Conservation (phyloP, 306 rosid genomes). For the Acacia acuminata region DNA sequence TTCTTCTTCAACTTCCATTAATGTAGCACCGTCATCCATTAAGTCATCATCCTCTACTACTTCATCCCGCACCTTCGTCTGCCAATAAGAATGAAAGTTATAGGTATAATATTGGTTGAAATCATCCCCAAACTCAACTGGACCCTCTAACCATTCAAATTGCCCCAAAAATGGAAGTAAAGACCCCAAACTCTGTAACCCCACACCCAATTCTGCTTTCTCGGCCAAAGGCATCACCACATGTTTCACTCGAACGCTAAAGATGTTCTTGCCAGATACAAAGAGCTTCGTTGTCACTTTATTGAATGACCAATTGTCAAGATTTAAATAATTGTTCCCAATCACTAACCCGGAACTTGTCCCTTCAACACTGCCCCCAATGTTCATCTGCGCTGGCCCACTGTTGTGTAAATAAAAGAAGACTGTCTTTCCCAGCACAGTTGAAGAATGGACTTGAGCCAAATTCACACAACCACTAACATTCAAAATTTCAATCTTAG, state of each 20-base stretch:
- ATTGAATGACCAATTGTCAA: not conserved
- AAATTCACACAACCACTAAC: not conserved
- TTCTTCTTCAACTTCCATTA: too few species aligned
- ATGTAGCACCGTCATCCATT: too few species aligned
- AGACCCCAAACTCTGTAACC: not conserved
- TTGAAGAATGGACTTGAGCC: not conserved
- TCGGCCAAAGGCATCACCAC: not conserved
- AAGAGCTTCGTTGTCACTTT: too few species aligned
- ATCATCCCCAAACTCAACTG: not conserved
- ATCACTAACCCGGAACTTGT: not conserved
- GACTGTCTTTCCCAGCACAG: rapidly evolving
- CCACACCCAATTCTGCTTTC: not conserved
- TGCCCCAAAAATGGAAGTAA: not conserved
- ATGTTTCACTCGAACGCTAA: not conserved
- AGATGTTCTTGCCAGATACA: not conserved
- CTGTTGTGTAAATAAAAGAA: not conserved
- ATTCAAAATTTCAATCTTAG: not conserved
- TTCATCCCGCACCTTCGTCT: too few species aligned
- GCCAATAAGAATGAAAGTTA: too few species aligned
- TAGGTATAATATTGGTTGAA: not conserved
- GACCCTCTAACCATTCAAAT: not conserved
- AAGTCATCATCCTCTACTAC: too few species aligned
- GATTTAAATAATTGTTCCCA: not conserved
- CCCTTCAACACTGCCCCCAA: not conserved
- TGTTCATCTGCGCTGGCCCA: not conserved